Evolutionary conservation across 2,329 filamentous ascomycete genomes (phyloP).

Genomic region (Botrytis fragariae): DNA sequence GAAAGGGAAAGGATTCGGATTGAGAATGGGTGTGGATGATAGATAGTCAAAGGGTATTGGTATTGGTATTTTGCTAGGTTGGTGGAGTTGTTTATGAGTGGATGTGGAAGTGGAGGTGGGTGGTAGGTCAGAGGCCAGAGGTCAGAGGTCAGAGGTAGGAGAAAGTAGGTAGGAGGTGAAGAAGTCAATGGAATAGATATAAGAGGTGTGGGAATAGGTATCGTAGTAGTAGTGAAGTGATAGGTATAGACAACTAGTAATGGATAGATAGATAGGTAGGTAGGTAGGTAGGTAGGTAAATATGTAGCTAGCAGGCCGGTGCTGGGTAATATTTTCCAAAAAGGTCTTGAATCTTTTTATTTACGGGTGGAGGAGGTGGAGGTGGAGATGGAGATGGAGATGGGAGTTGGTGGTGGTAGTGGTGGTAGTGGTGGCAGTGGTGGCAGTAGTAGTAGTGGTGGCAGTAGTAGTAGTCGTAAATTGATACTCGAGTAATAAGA

Average conservation of each 20-base stretch:
- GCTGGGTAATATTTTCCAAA: background rate
- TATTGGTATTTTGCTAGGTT: background rate
- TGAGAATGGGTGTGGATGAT: background rate
- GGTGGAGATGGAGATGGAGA: background rate
- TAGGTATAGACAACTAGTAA: background rate
- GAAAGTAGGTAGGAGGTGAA: background rate
- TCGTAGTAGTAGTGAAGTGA: background rate
- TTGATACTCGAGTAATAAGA: background rate
- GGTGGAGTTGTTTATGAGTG: background rate
- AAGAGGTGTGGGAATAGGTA: background rate
- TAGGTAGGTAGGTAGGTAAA: too few species aligned
- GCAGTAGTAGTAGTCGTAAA: background rate
- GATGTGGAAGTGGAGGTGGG: conserved; percentile 5
- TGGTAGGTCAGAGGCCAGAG: background rate
- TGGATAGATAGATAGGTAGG: background rate
- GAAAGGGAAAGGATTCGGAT: background rate
- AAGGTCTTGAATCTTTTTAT: background rate
- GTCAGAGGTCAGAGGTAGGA: background rate
- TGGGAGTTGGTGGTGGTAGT: too few species aligned
- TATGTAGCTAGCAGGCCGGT: background rate
- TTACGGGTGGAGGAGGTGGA: background rate
- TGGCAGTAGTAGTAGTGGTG: background rate
- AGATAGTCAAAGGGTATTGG: background rate
- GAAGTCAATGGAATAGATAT: background rate
- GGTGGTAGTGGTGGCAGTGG: too few species aligned